Conservation (phyloP, 2,329 filamentous ascomycete species). For the Purpureocillium lavendulum region DNA sequence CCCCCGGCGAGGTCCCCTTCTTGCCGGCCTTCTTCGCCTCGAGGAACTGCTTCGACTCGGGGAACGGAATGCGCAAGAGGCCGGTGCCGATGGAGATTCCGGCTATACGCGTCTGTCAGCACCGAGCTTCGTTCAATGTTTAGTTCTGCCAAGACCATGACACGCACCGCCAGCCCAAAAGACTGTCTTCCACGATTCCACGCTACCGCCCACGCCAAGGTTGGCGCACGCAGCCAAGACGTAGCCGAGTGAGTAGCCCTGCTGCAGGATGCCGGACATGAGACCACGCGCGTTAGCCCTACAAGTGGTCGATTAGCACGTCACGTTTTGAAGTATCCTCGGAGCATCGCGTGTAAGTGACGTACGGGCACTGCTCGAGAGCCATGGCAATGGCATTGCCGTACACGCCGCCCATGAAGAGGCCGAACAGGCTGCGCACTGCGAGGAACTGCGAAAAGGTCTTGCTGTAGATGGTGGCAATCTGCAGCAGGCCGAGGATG, state of each 20-base stretch:
- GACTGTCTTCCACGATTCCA: conserved; percentile 63
- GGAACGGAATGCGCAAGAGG: conserved; percentile 57
- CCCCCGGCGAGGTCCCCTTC: conserved; percentile 31
- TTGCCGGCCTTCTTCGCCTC: conserved; percentile 57
- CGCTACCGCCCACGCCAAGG: conserved; percentile 58
- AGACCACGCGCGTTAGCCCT: conserved; percentile 62
- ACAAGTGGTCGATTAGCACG: conserved; percentile 11
- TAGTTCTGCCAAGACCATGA: not conserved
- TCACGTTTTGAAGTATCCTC: not conserved
- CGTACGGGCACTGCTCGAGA: conserved; percentile 61
- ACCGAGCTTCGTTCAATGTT: too few relatives aligned
- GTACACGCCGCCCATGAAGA: conserved; percentile 77
- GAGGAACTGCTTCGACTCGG: conserved; percentile 67
- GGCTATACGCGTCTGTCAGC: conserved; percentile 24
- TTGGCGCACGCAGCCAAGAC: conserved; percentile 70
- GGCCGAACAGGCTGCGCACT: conserved; percentile 63
- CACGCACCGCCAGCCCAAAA: conserved; percentile 56
- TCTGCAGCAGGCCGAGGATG: conserved; percentile 56
- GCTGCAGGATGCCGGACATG: conserved; percentile 75
- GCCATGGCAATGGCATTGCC: conserved; percentile 74
- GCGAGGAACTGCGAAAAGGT: conserved; percentile 71
- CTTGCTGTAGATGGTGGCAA: conserved; percentile 67
- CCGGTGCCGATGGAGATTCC: conserved; percentile 62
- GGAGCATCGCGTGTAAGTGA: conserved; percentile 5
- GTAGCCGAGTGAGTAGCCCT: conserved; percentile 75